Conservation (phyloP, 2,329 filamentous ascomycete genomes). For the Colletotrichum cereale region DNA sequence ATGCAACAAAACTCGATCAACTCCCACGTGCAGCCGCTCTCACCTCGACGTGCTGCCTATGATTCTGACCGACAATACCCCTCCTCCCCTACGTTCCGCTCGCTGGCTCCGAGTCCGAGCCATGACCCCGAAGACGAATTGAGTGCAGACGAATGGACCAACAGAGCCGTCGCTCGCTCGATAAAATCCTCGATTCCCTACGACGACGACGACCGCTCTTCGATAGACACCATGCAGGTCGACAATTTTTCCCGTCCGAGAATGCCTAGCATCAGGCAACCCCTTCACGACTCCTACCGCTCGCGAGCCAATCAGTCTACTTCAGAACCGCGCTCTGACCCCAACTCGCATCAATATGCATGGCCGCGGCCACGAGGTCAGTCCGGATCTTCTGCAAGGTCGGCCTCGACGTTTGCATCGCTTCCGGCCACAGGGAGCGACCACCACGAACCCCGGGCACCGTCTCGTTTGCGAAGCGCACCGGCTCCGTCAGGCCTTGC, state of each 20-base stretch:
- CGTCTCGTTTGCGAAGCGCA: conserved; percentile 47
- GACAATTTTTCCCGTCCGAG: conserved; percentile 73
- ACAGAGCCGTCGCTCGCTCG: conserved; percentile 35
- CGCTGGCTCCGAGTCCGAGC: conserved; percentile 32
- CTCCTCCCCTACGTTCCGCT: conserved; percentile 50
- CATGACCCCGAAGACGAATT: conserved; percentile 39
- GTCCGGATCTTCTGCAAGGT: conserved; percentile 62
- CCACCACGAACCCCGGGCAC: conserved; percentile 49
- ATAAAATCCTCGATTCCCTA: conserved; percentile 42
- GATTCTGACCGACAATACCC: conserved; percentile 47
- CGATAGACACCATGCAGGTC: conserved; percentile 46
- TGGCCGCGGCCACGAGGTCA: conserved; percentile 61
- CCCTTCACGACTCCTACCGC: conserved; percentile 51
- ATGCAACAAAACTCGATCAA: conserved; percentile 33
- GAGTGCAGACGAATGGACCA: conserved; percentile 42
- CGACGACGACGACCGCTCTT: conserved; percentile 44
- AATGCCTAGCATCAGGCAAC: conserved; percentile 64
- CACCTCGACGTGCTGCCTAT: conserved; percentile 45
- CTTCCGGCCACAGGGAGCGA: conserved; percentile 57
- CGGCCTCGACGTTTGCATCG: conserved; percentile 61
- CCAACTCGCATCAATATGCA: conserved; percentile 40
- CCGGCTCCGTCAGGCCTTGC: conserved; percentile 46
- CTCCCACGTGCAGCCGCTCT: conserved; percentile 24
- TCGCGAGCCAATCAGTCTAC: conserved; percentile 47
- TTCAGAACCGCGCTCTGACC: conserved; percentile 44